Conservation (phyloP, 2,329 filamentous ascomycete species). For the Eutypa lata region DNA sequence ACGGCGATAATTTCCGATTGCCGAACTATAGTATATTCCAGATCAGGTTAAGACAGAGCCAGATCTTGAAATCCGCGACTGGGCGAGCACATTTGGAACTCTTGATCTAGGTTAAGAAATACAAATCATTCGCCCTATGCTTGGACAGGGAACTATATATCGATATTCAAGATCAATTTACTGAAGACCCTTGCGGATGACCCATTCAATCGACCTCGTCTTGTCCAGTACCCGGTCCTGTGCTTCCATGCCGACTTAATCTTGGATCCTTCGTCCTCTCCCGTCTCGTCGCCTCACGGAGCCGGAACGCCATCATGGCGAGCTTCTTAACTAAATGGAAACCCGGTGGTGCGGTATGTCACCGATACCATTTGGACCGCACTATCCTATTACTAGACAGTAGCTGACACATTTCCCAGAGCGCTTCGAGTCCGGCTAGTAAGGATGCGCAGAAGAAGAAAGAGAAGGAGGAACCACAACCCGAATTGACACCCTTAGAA, state of each 20-base stretch:
- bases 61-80: neutral
- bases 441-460: constrained; percentile 54
- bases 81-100: neutral
- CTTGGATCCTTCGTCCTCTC: neutral
- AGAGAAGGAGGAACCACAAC: constrained; percentile 56
- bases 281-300: neutral
- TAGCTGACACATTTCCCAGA: constrained; percentile 35
- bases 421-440: constrained; percentile 36
- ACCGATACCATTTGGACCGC: constrained; percentile 2
- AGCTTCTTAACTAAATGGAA: constrained; percentile 60
- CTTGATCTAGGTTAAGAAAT: neutral
- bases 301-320: constrained; percentile 40
- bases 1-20: neutral
- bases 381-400: neutral
- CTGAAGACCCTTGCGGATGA: neutral
- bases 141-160: neutral
- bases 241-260: neutral
- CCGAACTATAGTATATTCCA: neutral
- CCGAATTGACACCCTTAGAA: constrained; percentile 60
- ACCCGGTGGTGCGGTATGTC: constrained; percentile 51
- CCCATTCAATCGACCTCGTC: neutral
- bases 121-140: neutral
- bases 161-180: neutral
- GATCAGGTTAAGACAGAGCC: neutral
- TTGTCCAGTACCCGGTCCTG: neutral